Evolutionary conservation across 2,329 filamentous ascomycete species (phyloP), one percentile per base, ranked within the genome.

Genomic region (Grosmannia serpens): DNA sequence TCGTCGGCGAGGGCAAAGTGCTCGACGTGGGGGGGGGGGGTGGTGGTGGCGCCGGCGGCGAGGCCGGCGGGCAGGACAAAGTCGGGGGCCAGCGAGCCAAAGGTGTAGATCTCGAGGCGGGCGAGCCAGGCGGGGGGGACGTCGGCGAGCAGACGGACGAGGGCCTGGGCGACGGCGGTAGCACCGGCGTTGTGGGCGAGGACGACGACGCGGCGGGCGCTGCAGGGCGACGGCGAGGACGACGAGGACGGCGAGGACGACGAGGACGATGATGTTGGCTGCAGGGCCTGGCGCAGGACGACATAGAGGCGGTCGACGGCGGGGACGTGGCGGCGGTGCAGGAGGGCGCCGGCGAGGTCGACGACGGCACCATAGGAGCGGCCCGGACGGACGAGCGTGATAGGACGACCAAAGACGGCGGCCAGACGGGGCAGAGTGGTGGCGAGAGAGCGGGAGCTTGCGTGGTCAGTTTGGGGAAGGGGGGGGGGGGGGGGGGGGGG

Each of bases 351-450:
- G 49, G 80, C 63, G 27, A 81, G 67, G 64, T 83, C 81, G 63
- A 82, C 77, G 41, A 78, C 72, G 2, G 78, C 71, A 61, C 82
- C 81, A 33, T 78, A 73, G 11, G 80, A 74, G 33, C 72, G 71
- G 1, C 53, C 55, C 59, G 73, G 70, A 60, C 80, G 76, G 52
- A 81, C 76, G 66, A 76, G 77, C 50, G 73, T 77, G 62, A 83
- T 73, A 53, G 71, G 67, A 11, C 69, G 66, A 50, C 67, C 66
- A 60, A 75, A 74, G 5, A 73, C 68, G 22, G 65, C 67, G 10
- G 70, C 68, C 9, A 75, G 61, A 11, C 65, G 67, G 1, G 73
- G 70, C 2, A 73, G 61, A 0, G 70, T 71, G 54, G 63, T 63
- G 46, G 68, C 63, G 15, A 71, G 65, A 1, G 66, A 65, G 7